These are phyloP conservation scores for Candida ulmi DNA, from an alignment of 805 yeast genomes.

Conservation along the genomic window DNA sequence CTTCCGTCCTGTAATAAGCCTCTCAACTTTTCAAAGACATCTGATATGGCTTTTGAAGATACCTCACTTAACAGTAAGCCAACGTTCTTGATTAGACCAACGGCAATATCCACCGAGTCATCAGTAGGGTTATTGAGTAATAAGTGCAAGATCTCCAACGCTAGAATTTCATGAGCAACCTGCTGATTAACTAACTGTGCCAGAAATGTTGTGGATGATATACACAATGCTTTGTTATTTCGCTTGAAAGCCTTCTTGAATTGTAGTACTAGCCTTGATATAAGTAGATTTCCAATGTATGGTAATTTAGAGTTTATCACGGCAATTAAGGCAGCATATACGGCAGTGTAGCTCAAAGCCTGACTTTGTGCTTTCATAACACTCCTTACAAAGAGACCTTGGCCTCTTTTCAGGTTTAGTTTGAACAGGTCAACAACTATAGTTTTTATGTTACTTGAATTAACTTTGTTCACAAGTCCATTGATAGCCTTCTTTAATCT, in stretches of 20 bases:
- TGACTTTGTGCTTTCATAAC: constrained; percentile 48
- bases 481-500: constrained; percentile 41
- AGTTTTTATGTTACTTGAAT: constrained; percentile 40
- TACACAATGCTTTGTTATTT: constrained; percentile 39
- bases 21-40: constrained; percentile 56
- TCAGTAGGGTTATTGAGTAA: constrained; percentile 44
- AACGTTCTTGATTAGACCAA: constrained; percentile 40
- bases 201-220: constrained; percentile 42
- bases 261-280: constrained; percentile 47
- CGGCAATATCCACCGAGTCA: constrained; percentile 51
- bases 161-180: constrained; percentile 50
- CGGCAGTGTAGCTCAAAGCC: constrained; percentile 36
- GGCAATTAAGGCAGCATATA: constrained; percentile 53
- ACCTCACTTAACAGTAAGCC: constrained; percentile 46
- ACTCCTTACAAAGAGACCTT: constrained; percentile 53
- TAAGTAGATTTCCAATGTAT: constrained; percentile 54
- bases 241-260: constrained; percentile 50
- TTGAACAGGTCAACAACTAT: constrained; percentile 46
- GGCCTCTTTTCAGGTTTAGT: constrained; percentile 54
- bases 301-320: constrained; percentile 66
- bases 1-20: constrained; percentile 51
- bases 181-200: constrained; percentile 59
- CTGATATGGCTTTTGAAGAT: constrained; percentile 39
- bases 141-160: constrained; percentile 46
- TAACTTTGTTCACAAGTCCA: constrained; percentile 41